A percentile compares a stretch with the other conserved stretches of the same genome.
phyloP scores from a whole-genome alignment of 306 rosid species.

The Myrica gale region DNA sequence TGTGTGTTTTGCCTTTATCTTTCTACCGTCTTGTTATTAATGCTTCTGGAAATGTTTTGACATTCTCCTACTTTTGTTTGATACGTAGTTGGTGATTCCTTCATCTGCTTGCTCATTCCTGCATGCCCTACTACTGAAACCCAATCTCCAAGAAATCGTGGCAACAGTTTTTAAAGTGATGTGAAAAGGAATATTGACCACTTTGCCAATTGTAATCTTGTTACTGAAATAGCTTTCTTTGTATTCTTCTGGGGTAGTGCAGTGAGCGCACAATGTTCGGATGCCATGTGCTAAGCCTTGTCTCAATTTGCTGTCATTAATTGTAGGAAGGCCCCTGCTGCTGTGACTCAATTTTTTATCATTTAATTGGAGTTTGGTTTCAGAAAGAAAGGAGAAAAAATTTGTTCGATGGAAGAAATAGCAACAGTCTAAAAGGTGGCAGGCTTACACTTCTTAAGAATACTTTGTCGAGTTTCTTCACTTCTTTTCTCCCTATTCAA shows the following conservation, averaged over 20 bases:
- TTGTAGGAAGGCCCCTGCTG: slow-evolving; percentile 20
- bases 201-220: background rate
- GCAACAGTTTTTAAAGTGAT: background rate
- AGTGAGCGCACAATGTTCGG: background rate
- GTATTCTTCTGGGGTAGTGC: background rate
- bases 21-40: slow-evolving; percentile 12
- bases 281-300: slow-evolving; percentile 21
- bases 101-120: no score
- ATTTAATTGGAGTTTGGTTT: background rate
- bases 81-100: background rate
- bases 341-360: background rate
- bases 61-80: background rate
- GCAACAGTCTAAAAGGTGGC: background rate
- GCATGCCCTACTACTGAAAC: background rate
- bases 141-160: no score
- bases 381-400: background rate
- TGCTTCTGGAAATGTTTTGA: slow-evolving; percentile 11
- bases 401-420: background rate
- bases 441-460: background rate
- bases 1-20: slow-evolving; percentile 13
- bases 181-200: background rate
- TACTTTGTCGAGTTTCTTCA: background rate
- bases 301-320: slow-evolving; percentile 16
- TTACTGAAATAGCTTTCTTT: background rate
- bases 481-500: background rate